Evolutionary conservation across 176 grass and related monocot genomes (phyloP).

Genomic region (Musa beccarii): DNA sequence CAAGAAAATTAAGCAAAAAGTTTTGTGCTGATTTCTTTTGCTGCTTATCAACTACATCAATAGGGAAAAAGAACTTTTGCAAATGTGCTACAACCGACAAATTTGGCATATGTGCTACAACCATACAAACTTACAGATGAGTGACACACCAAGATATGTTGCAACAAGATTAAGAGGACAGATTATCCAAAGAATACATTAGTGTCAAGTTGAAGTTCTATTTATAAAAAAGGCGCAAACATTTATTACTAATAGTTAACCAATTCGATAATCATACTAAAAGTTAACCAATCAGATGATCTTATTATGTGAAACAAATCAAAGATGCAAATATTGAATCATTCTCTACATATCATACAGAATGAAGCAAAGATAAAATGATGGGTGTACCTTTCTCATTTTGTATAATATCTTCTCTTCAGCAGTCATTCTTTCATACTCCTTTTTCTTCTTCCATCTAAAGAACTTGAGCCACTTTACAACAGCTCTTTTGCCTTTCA

Average conservation of each 20-base stretch:
- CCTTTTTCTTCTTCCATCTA: constrained; percentile 90
- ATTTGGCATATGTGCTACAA: too few relatives aligned
- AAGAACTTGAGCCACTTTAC: constrained; percentile 85
- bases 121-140: too few relatives aligned
- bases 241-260: neutral
- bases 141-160: too few relatives aligned
- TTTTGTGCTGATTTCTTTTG: too few relatives aligned
- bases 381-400: constrained; percentile 56
- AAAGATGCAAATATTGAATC: neutral
- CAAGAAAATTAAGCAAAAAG: too few relatives aligned
- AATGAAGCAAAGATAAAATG: constrained; percentile 9
- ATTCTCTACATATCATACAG: neutral
- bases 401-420: constrained; percentile 96
- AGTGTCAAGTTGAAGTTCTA: too few relatives aligned
- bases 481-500: constrained; percentile 83
- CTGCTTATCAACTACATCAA: too few relatives aligned
- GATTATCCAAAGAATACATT: too few relatives aligned
- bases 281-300: neutral
- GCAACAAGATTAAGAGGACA: too few relatives aligned
- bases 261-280: neutral
- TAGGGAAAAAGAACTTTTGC: too few relatives aligned
- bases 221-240: too few relatives aligned
- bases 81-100: too few relatives aligned
- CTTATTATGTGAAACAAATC: neutral
- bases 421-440: constrained; percentile 77